phyloP scores from a whole-genome alignment of 768 basidiomycete genomes.

The Auriscalpium orientale region DNA sequence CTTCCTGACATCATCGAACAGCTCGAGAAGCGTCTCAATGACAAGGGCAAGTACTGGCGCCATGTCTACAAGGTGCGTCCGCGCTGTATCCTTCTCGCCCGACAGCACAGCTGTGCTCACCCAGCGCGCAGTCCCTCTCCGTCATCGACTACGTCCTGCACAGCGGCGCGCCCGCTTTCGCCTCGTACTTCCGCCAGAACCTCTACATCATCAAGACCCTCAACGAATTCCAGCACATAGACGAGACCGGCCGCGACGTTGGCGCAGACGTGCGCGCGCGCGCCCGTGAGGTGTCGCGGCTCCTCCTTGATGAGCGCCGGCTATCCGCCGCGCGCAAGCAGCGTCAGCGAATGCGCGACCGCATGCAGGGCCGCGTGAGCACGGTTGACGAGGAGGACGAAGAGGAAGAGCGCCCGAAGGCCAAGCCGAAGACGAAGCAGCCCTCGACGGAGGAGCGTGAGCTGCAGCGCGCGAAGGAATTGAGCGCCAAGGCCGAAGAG shows the following conservation, averaged over 20 bases:
- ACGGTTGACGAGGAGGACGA: constrained; percentile 34
- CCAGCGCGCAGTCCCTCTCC: constrained; percentile 59
- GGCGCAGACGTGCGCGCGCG: constrained; percentile 93
- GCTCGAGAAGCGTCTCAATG: constrained; percentile 93
- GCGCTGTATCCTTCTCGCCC: too few relatives aligned
- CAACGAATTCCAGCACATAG: constrained; percentile 93
- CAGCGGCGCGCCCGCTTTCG: constrained; percentile 91
- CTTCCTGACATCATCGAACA: constrained; percentile 99
- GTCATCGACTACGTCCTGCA: constrained; percentile 91
- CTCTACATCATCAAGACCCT: constrained; percentile 95
- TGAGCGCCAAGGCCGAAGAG: constrained; percentile 85
- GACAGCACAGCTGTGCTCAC: background rate
- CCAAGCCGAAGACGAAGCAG: constrained; percentile 35
- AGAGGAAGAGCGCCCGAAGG: constrained; percentile 9
- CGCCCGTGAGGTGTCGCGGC: constrained; percentile 92
- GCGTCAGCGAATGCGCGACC: constrained; percentile 82
- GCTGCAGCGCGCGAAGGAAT: constrained; percentile 68
- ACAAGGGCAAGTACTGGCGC: constrained; percentile 99
- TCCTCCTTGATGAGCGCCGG: constrained; percentile 73
- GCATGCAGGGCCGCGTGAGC: constrained; percentile 55
- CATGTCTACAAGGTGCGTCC: constrained; percentile 89
- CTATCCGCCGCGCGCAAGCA: constrained; percentile 72
- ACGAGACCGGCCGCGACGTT: constrained; percentile 88
- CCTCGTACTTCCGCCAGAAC: constrained; percentile 94
- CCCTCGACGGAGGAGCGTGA: constrained; percentile 64